Evolutionary conservation across 345 rosid genomes (phyloP).

Genomic region (Eucalyptus coolabah): DNA sequence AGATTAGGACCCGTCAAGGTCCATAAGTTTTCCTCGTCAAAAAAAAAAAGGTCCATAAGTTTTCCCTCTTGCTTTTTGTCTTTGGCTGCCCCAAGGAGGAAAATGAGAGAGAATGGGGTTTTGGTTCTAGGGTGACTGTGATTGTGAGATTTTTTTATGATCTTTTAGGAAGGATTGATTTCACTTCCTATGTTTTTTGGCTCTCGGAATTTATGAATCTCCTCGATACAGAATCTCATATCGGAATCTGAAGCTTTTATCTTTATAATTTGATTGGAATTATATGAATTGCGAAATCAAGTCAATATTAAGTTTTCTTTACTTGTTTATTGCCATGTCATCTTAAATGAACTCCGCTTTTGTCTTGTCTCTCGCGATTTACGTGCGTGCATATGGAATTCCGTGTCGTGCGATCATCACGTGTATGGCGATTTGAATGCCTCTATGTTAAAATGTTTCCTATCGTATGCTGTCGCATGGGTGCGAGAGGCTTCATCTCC

Average conservation of each 20-base stretch:
- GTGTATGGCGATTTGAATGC: neutral
- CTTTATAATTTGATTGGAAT: fast-evolving
- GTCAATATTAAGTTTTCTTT: fast-evolving
- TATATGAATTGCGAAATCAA: fast-evolving
- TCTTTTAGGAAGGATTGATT: neutral
- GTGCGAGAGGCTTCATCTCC: neutral
- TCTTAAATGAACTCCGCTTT: neutral
- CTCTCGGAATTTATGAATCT: neutral
- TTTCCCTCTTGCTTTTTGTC: neutral
- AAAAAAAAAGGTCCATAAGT: neutral
- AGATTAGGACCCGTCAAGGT: neutral
- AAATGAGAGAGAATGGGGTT: neutral
- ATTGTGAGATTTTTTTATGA: neutral
- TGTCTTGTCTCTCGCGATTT: neutral
- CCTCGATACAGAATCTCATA: neutral
- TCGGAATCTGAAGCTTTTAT: fast-evolving
- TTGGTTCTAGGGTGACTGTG: neutral
- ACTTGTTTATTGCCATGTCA: fast-evolving
- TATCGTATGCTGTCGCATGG: neutral
- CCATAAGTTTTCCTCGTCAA: neutral
- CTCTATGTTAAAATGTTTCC: fast-evolving
- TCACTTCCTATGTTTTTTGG: neutral
- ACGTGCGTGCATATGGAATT: neutral
- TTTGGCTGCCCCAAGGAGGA: neutral
- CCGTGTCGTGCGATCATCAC: fast-evolving